Percentiles rank a stretch among this genome's conserved stretches.
phyloP scores from a whole-genome alignment of 2,329 filamentous ascomycete species.

The Saccharata proteae region DNA sequence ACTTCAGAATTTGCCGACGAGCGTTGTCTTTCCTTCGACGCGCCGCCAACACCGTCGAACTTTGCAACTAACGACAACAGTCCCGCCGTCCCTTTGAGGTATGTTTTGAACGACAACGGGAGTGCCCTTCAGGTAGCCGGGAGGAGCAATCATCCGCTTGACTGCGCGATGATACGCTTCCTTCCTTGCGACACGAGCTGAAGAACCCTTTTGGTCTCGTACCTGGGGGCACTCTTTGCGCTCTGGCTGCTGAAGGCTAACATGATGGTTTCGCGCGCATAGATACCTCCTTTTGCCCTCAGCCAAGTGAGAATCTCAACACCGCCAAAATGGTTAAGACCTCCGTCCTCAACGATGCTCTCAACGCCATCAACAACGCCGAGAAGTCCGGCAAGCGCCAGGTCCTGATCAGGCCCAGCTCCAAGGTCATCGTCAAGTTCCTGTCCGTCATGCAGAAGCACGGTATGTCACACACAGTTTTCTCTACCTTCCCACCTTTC shows the following conservation, averaged over 20 bases:
- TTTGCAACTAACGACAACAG: slow-evolving; percentile 11
- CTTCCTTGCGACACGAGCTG: slow-evolving; percentile 44
- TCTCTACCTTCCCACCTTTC: slow-evolving; percentile 8
- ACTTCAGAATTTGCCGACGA: too few relatives aligned
- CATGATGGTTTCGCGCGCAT: slow-evolving; percentile 21
- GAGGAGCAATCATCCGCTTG: slow-evolving; percentile 30
- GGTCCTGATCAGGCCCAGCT: slow-evolving; percentile 93
- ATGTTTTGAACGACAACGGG: slow-evolving; percentile 17
- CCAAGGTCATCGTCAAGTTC: slow-evolving; percentile 99
- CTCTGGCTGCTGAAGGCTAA: slow-evolving; percentile 57
- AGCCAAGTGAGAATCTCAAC: slow-evolving; percentile 71
- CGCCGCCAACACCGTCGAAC: too few relatives aligned
- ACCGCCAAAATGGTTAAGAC: slow-evolving; percentile 96
- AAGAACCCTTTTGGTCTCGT: slow-evolving; percentile 49
- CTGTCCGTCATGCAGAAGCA: slow-evolving; percentile 98
- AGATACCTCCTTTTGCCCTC: slow-evolving; percentile 50
- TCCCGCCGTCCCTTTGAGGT: slow-evolving; percentile 21
- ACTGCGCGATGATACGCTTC: slow-evolving; percentile 31
- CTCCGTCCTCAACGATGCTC: slow-evolving; percentile 97
- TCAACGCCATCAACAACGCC: slow-evolving; percentile 99
- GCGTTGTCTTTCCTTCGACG: too few relatives aligned
- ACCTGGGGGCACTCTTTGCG: slow-evolving; percentile 53
- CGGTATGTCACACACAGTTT: slow-evolving; percentile 54
- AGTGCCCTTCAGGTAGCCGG: slow-evolving; percentile 41
- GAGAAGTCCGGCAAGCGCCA: slow-evolving; percentile 99